Evolutionary conservation across 768 basidiomycete genomes (phyloP).

Genomic region (Serendipita sp.): DNA sequence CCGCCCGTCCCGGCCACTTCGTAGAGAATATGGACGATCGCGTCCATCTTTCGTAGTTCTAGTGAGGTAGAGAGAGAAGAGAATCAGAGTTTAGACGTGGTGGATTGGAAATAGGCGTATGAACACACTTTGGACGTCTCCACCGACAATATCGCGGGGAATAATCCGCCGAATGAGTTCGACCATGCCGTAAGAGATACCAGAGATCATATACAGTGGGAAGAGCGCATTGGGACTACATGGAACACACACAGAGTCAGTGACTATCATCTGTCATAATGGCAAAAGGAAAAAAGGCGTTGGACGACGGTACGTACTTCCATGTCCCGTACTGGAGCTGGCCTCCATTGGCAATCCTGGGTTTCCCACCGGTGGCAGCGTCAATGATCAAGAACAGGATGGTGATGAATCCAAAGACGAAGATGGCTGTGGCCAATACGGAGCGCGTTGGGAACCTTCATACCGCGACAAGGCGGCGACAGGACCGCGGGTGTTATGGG

Average conservation of each 20-base stretch:
- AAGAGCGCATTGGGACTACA: conserved; percentile 4
- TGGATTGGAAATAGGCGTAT: background rate
- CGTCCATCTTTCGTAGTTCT: conserved; percentile 14
- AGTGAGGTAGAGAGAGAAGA: background rate
- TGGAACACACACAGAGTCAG: background rate
- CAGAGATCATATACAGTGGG: conserved; percentile 15
- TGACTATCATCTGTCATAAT: background rate
- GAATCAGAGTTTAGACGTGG: background rate
- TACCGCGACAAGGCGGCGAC: background rate
- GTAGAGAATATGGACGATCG: conserved; percentile 14
- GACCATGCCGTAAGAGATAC: conserved; percentile 18
- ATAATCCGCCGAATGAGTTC: conserved; percentile 18
- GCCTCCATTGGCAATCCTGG: background rate
- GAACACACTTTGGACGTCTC: conserved; percentile 14
- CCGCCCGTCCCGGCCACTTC: conserved; percentile 19
- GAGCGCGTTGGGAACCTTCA: conserved; percentile 13
- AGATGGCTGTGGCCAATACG: conserved; percentile 15
- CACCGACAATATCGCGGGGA: conserved; percentile 13
- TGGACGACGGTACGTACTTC: background rate
- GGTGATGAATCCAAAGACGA: conserved; percentile 16
- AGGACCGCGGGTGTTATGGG: background rate
- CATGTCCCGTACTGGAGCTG: background rate
- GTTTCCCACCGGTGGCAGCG: background rate
- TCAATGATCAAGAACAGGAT: conserved; percentile 16
- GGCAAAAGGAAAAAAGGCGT: background rate